Percentiles rank a stretch among this genome's conserved stretches.
phyloP scores from a whole-genome alignment of 1,284 basidiomycete species.

The Malassezia cuniculi region DNA sequence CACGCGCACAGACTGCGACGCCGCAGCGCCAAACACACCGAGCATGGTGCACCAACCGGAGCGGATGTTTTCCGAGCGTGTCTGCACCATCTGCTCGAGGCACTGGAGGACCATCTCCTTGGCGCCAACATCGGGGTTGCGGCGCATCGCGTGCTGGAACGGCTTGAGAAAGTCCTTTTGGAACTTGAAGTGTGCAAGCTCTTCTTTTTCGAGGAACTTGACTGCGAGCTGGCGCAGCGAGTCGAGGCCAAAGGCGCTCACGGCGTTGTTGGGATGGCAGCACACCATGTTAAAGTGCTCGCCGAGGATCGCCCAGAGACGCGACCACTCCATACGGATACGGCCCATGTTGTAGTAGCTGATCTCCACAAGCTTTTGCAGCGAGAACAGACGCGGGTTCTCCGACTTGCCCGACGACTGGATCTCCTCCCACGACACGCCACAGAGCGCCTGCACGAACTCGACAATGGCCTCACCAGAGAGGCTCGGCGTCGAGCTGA shows the following conservation, averaged over 20 bases:
- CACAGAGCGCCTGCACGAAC: slow-evolving; percentile 88
- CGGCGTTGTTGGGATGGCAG: slow-evolving; percentile 92
- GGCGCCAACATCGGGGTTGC: slow-evolving; percentile 86
- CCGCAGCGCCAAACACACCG: slow-evolving; percentile 89
- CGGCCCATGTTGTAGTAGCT: slow-evolving; percentile 99
- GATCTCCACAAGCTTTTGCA: slow-evolving; percentile 98
- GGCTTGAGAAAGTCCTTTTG: slow-evolving; percentile 98
- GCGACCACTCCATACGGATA: slow-evolving; percentile 96
- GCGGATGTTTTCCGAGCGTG: slow-evolving; percentile 81
- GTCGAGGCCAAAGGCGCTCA: slow-evolving; percentile 92
- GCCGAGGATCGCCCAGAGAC: slow-evolving; percentile 92
- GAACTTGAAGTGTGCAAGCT: slow-evolving; percentile 94
- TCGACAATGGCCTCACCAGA: slow-evolving; percentile 94
- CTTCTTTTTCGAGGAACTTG: slow-evolving; percentile 98
- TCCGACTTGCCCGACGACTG: slow-evolving; percentile 80
- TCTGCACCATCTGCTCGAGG: slow-evolving; percentile 96
- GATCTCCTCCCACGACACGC: slow-evolving; percentile 99
- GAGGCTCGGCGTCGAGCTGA: slow-evolving; percentile 83
- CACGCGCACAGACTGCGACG: slow-evolving; percentile 89
- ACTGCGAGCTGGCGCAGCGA: slow-evolving; percentile 94
- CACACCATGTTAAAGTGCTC: slow-evolving; percentile 99
- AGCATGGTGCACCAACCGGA: slow-evolving; percentile 99
- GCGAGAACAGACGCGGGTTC: slow-evolving; percentile 84
- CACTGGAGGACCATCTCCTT: slow-evolving; percentile 98
- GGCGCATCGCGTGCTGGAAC: slow-evolving; percentile 94